Evolutionary conservation across 2,329 filamentous ascomycete species (phyloP).

Genomic region (Talaromyces sp.): DNA sequence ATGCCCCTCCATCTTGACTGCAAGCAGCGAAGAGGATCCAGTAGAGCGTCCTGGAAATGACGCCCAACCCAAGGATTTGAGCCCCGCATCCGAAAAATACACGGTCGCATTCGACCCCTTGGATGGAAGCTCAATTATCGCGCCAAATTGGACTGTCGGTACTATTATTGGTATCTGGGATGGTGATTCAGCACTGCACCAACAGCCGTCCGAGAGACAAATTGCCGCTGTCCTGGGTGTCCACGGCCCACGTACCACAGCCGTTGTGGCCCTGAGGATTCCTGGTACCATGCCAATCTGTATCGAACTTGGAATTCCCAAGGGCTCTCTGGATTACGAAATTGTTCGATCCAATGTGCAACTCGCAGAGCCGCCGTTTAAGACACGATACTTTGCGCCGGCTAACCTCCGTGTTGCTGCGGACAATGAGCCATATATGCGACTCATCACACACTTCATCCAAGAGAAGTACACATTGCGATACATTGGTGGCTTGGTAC

Average conservation of each 20-base stretch:
- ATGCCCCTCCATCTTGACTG: conserved; percentile 7
- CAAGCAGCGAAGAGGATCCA: conserved; percentile 12
- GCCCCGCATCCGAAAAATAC: conserved; percentile 4
- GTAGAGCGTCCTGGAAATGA: conserved; percentile 1
- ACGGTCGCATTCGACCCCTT: conserved; percentile 11
- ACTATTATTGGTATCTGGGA: conserved; percentile 13
- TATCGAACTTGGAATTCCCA: conserved; percentile 7
- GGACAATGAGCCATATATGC: conserved; percentile 6
- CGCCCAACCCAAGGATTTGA: background rate
- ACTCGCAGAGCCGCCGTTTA: conserved; percentile 6
- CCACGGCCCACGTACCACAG: conserved; percentile 8
- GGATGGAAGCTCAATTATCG: conserved; percentile 12
- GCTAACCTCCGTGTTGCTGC: conserved; percentile 8
- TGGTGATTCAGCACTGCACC: conserved; percentile 2
- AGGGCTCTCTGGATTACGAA: background rate
- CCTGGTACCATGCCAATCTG: background rate
- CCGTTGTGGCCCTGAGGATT: conserved; percentile 5
- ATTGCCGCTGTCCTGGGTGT: conserved; percentile 8
- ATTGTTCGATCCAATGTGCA: conserved; percentile 3
- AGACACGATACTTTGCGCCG: conserved; percentile 10
- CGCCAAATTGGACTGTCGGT: conserved; percentile 10
- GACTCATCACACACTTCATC: conserved; percentile 6
- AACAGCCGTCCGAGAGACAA: conserved; percentile 4
- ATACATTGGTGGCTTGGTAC: conserved; percentile 8
- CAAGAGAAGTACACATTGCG: conserved; percentile 8